Evolutionary conservation across 2,329 filamentous ascomycete genomes (phyloP).

Genomic region (Aspergillus quadrilineatus): DNA sequence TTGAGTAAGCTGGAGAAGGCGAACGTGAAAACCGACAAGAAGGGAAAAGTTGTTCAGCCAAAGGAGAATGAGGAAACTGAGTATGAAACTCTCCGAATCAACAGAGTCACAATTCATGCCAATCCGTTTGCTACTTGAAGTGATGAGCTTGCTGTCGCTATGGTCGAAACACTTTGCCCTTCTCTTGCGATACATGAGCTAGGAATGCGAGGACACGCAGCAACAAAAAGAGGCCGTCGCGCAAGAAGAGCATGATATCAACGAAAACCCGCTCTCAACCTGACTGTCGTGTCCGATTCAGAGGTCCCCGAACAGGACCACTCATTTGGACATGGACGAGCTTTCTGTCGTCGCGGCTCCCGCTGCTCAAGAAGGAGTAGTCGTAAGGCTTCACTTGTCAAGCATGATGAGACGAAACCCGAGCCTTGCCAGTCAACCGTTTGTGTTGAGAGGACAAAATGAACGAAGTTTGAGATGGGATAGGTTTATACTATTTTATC

Average conservation of each 20-base stretch:
- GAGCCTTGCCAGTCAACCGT: neutral
- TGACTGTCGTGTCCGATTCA: neutral
- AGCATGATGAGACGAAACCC: too few species aligned
- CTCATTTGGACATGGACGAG: too few species aligned
- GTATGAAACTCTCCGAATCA: conserved; percentile 55
- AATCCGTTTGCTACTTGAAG: conserved; percentile 62
- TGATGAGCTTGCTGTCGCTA: neutral
- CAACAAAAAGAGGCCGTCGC: too few species aligned
- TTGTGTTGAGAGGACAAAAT: neutral
- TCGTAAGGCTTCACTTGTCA: too few species aligned
- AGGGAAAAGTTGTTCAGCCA: conserved; percentile 54
- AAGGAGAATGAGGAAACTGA: conserved; percentile 39
- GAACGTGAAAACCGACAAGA: conserved; percentile 62
- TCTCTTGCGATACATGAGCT: neutral
- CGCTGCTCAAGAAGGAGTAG: too few species aligned
- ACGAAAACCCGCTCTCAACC: neutral
- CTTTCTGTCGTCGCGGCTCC: neutral
- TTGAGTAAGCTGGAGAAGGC: conserved; percentile 56
- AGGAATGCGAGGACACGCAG: too few species aligned
- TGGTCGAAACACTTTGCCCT: neutral
- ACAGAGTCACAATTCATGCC: conserved; percentile 61
- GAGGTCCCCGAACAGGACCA: too few species aligned
- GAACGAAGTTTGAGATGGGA: neutral
- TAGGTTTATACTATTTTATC: neutral
- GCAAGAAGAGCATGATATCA: neutral